These are phyloP conservation scores for Rhododendron vialii DNA, from an alignment of 148 eudicot species.

Conservation along the genomic window DNA sequence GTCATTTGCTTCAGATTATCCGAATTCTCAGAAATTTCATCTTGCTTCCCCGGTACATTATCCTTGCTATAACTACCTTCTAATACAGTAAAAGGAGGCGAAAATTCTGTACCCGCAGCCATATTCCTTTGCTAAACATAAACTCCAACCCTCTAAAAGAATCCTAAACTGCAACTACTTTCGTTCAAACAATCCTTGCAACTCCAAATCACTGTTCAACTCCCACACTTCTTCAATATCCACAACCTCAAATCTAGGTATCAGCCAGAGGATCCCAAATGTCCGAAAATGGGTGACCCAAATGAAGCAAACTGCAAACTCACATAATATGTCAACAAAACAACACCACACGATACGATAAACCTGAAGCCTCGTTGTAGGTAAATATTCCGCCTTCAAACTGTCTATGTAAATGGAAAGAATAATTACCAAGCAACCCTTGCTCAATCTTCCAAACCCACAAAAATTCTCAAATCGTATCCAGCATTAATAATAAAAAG, in stretches of 20 bases:
- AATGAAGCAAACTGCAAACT: not conserved
- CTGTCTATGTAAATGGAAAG: not conserved
- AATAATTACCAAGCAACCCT: not conserved
- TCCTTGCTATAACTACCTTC: conserved; percentile 41
- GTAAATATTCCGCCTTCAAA: not conserved
- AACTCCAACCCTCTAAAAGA: conserved; percentile 16
- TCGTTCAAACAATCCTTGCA: not conserved
- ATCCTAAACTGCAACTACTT: not conserved
- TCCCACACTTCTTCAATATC: not conserved
- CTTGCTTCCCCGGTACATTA: conserved; percentile 25
- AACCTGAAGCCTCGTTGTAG: not conserved
- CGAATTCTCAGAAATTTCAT: conserved; percentile 34
- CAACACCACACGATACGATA: not conserved
- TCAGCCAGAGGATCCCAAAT: not conserved
- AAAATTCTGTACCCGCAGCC: conserved; percentile 72
- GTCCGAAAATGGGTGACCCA: not conserved
- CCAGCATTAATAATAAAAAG: not conserved
- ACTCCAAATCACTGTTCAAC: not conserved
- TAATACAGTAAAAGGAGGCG: conserved; percentile 39
- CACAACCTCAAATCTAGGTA: not conserved
- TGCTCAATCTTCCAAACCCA: conserved; percentile 1
- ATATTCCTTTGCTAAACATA: conserved; percentile 35
- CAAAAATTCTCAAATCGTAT: not conserved
- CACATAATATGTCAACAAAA: not conserved
- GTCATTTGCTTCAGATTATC: conserved; percentile 40